phyloP scores from a whole-genome alignment of 345 rosid species.

The Sisymbrium altissimum region DNA sequence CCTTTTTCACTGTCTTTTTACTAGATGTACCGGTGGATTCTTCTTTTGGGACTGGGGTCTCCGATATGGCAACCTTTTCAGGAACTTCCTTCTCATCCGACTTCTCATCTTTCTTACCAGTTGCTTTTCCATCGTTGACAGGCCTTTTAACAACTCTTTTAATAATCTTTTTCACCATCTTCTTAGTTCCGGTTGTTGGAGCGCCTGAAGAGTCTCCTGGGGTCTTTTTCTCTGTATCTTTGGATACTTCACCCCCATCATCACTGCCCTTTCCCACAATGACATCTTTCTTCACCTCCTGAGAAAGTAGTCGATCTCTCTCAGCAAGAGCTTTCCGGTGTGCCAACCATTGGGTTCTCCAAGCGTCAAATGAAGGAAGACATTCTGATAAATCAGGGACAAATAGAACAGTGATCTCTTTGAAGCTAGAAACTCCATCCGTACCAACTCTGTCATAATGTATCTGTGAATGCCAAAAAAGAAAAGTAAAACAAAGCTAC shows the following conservation, averaged over 20 bases:
- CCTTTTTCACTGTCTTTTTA: constrained; percentile 54
- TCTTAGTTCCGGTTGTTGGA: constrained; percentile 42
- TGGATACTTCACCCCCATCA: constrained; percentile 33
- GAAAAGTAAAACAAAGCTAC: background rate
- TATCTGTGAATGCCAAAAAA: constrained; percentile 52
- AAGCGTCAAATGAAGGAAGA: constrained; percentile 74
- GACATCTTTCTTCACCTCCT: constrained; percentile 52
- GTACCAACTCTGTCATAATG: constrained; percentile 86
- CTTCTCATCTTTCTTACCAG: constrained; percentile 42
- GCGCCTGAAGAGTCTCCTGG: constrained; percentile 39
- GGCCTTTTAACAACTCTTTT: constrained; percentile 80
- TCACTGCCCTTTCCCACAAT: constrained; percentile 38
- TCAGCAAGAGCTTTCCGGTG: constrained; percentile 67
- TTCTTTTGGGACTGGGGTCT: constrained; percentile 40
- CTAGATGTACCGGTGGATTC: constrained; percentile 47
- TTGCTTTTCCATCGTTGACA: constrained; percentile 35
- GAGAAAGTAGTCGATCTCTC: constrained; percentile 55
- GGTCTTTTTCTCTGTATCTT: constrained; percentile 42
- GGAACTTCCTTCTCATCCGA: constrained; percentile 40
- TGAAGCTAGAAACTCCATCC: constrained; percentile 83
- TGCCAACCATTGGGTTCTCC: constrained; percentile 81
- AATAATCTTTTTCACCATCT: constrained; percentile 69
- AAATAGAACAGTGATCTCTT: constrained; percentile 82
- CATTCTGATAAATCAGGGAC: constrained; percentile 92
- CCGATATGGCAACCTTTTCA: constrained; percentile 42